These are phyloP conservation scores for Citrus cavaleriei DNA, from an alignment of 345 rosid species.

Conservation along the genomic window DNA sequence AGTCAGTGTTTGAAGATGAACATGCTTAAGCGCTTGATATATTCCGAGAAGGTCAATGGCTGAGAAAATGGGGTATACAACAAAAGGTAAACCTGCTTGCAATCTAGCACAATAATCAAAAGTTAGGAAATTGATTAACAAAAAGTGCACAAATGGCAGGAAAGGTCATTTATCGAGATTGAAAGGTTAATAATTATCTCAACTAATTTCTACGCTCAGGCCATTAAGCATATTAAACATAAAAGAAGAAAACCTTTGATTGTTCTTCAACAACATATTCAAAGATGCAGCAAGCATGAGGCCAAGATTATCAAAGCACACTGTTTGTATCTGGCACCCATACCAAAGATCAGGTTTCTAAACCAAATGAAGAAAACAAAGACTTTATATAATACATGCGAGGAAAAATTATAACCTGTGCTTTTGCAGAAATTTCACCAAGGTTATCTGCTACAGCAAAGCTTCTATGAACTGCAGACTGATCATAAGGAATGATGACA, in stretches of 20 bases:
- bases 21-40: slow-evolving; percentile 80
- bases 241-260: slow-evolving; percentile 44
- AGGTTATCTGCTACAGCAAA: slow-evolving; percentile 92
- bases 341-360: slow-evolving; percentile 16
- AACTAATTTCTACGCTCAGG: background rate
- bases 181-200: no score
- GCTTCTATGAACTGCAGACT: slow-evolving; percentile 88
- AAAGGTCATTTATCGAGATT: background rate
- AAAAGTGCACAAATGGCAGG: slow-evolving; percentile 3
- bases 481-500: slow-evolving; percentile 1
- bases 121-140: slow-evolving; percentile 21
- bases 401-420: slow-evolving; percentile 51
- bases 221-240: background rate
- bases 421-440: slow-evolving; percentile 92
- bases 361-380: background rate
- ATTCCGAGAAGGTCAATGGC: slow-evolving; percentile 83
- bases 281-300: slow-evolving; percentile 60
- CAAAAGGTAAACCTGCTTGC: slow-evolving; percentile 66
- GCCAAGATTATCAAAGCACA: slow-evolving; percentile 72
- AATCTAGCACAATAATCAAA: slow-evolving; percentile 35
- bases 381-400: background rate
- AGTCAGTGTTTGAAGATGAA: slow-evolving; percentile 79
- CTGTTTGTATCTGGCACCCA: slow-evolving; percentile 59
- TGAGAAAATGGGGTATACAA: slow-evolving; percentile 69
- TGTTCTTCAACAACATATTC: slow-evolving; percentile 53